Percentiles rank a stretch among this genome's conserved stretches.
These are phyloP conservation scores for Citrus unshiu DNA, from an alignment of 345 rosid genomes.

Conservation along the genomic window DNA sequence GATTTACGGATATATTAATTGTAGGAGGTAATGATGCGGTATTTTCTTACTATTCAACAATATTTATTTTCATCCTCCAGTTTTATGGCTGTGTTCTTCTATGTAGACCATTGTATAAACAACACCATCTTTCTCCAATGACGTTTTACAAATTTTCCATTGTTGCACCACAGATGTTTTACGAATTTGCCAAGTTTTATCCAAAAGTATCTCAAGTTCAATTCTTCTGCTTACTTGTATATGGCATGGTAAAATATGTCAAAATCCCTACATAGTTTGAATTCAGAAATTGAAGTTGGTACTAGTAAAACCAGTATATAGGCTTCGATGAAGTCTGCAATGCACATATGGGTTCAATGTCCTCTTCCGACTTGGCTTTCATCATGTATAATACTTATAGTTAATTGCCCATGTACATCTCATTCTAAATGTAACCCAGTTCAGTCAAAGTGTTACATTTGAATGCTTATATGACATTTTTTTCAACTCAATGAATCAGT, in stretches of 20 bases:
- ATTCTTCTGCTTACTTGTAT: neutral
- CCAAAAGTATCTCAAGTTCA: too few species aligned
- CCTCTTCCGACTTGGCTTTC: neutral
- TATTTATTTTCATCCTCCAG: neutral
- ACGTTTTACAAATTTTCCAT: neutral
- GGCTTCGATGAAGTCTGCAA: neutral
- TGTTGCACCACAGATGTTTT: too few species aligned
- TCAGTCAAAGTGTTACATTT: neutral
- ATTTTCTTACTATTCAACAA: neutral
- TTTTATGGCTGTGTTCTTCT: neutral
- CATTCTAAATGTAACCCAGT: neutral
- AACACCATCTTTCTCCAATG: neutral
- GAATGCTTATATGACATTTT: neutral
- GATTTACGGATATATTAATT: neutral
- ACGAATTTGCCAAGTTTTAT: too few species aligned
- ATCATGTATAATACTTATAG: neutral
- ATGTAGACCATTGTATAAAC: neutral
- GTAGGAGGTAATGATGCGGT: neutral
- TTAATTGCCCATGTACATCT: neutral
- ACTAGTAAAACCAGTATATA: neutral
- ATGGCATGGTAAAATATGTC: neutral
- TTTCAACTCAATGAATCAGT: neutral
- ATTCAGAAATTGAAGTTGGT: neutral
- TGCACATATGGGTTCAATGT: neutral
- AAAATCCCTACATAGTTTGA: neutral